Percentiles rank a stretch among this genome's conserved stretches.
These are phyloP conservation scores for Pythium phragmitis DNA, from an alignment of 352 stramenopile species.

Conservation along the genomic window DNA sequence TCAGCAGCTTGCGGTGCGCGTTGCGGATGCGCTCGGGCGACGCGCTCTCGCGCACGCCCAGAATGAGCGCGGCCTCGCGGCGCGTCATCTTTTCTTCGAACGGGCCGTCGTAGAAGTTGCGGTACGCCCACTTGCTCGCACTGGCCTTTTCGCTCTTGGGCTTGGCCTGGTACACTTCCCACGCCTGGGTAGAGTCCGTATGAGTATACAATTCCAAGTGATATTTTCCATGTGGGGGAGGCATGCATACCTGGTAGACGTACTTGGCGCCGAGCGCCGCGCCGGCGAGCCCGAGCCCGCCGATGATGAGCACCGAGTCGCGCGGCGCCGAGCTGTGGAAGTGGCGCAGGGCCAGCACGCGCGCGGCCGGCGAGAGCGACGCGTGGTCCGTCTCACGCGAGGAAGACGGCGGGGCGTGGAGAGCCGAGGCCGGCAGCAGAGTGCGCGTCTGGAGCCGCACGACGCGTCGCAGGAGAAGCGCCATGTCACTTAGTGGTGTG, in stretches of 20 bases:
- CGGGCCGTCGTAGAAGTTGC: slow-evolving; percentile 94
- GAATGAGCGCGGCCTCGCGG: slow-evolving; percentile 97
- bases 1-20: slow-evolving; percentile 96
- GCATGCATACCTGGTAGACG: slow-evolving; percentile 46
- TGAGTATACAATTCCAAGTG: not conserved
- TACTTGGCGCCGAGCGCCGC: slow-evolving; percentile 80
- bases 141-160: slow-evolving; percentile 56
- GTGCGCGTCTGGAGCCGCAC: slow-evolving; percentile 12
- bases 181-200: slow-evolving; percentile 38
- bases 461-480: slow-evolving; percentile 8
- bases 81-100: slow-evolving; percentile 99
- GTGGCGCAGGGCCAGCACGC: slow-evolving; percentile 28
- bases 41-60: slow-evolving; percentile 96
- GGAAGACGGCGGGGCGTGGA: not conserved
- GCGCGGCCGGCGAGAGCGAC: slow-evolving; percentile 9
- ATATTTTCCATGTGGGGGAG: not conserved
- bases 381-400: slow-evolving; percentile 3
- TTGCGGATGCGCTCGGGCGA: slow-evolving; percentile 96
- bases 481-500: not conserved
- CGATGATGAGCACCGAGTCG: slow-evolving; percentile 61
- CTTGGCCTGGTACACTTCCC: slow-evolving; percentile 66
- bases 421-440: not conserved
- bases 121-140: slow-evolving; percentile 66
- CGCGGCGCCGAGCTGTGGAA: slow-evolving; percentile 71
- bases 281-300: slow-evolving; percentile 62